Evolutionary conservation across 345 rosid genomes (phyloP).

Genomic region (Eucalyptus coolabah): DNA sequence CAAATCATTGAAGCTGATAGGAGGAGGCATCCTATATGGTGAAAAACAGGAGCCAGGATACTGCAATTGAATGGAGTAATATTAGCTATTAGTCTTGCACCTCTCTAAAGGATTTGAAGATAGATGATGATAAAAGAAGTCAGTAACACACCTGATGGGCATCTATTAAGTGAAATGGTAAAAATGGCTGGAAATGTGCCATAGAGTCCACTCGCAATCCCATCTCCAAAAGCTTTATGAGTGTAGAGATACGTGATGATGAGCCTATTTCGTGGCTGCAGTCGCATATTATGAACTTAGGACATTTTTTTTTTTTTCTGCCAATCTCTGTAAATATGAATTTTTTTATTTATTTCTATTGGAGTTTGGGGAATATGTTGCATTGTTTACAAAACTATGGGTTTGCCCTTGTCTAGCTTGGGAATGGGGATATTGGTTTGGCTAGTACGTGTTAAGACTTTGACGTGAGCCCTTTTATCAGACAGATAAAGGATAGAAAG

Average conservation of each 20-base stretch:
- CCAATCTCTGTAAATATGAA: background rate
- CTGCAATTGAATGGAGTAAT: background rate
- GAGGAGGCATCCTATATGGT: background rate
- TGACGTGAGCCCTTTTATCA: background rate
- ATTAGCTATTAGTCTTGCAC: background rate
- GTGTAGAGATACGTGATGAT: background rate
- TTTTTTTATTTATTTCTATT: background rate
- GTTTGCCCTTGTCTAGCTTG: background rate
- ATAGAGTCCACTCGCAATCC: background rate
- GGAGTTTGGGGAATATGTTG: background rate
- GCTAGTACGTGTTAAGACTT: background rate
- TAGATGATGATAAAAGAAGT: background rate
- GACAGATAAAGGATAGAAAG: background rate
- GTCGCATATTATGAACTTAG: background rate
- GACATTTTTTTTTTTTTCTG: background rate
- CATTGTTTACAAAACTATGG: background rate
- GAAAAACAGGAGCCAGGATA: background rate
- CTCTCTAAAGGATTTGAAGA: background rate
- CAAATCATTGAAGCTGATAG: background rate
- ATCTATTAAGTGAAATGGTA: background rate
- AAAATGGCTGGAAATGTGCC: background rate
- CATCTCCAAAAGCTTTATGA: background rate
- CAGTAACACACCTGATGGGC: background rate
- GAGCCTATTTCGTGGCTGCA: background rate
- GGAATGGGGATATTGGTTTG: background rate